Evolutionary conservation across 2,329 filamentous ascomycete genomes (phyloP), one percentile per base, ranked within the genome.

Genomic region (Ophiocordyceps polyrhachis-furcata): DNA sequence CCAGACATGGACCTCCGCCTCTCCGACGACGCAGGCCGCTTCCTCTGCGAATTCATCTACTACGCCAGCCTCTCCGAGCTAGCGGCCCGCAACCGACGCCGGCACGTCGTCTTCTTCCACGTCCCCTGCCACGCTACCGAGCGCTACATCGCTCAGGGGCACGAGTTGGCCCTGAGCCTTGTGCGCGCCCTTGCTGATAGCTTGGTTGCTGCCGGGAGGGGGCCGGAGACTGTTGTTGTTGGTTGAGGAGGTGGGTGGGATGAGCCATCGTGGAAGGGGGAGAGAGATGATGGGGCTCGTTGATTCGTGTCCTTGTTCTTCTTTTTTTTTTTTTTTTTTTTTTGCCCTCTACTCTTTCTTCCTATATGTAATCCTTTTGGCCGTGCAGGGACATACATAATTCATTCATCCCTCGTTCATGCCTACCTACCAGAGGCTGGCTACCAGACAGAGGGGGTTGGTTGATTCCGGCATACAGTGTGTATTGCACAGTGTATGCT

Each of bases 11-110:
- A 71, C 49, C 57, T 78, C 8, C 69, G 74, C 29, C 64, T 82
- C 37, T 85, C 80, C 0, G 70, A 77, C 40, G 79, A 88, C 51
- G 76, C 83, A 0, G 83, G 83, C 3, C 71, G 71, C 19, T 88
- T 81, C 58, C 66, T 87, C 15, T 88, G 83, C 60, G 83, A 88
- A 56, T 88, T 83, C 55, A 85, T 82, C 51, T 84, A 81, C 59
- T 86, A 77, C 60, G 76, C 74, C 7, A 82, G 76, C 48, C 58
- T 86, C 51, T 68, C 79, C 19, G 63, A 76, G 47, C 61, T 76
- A 32, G 65, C 63, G 52, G 71, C 69, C 55, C 58, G 64, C 42
- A 53, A 64, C 41, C 56, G 66, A 48, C 60, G 62, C 19, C 62
- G 62, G 45, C 70, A 70, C 46, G 75, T 82, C 5, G 60, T 79